Base-by-base conservation (phyloP, 371 early-diverging fungal species). In the Apophysomyces elegans region DNA sequence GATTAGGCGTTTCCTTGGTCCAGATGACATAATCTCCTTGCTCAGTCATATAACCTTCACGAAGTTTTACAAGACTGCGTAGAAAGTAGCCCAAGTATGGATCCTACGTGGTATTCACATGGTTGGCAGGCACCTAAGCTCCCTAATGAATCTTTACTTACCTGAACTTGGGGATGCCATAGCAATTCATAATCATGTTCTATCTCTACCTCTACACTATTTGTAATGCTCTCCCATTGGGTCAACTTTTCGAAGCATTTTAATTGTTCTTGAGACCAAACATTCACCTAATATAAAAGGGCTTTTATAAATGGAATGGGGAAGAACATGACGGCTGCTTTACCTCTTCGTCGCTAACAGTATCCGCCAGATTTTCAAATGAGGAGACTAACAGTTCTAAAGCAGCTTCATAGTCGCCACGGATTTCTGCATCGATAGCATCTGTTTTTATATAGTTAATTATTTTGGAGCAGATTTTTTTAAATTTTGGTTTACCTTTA, bases 191-290 rank as follows among this genome's bases (percentile, higher is more conserved):
- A 66, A 38, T 86, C 64, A 16, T 73, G 68, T 0, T 84, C 79
- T 5, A 88, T 44, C 44, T 79, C 82, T 6, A 69, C 63, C 50
- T 75, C 65, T 13, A 86, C 76, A 61, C 73, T 71, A 1, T 62
- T 67, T 16, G 81, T 81, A 16, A 92, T 73, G 12, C 71, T 73
- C 16, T 86, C 86, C 91, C 91, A 92, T 56, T 86, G 77, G 1
- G 85, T 84, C 37, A 92, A 72, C 39, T 87, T 81, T 35, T 85
- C 86, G 63, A 86, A 70, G 62, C 90, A 91, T 39, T 80, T 80
- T 21, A 90, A 71, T 57, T 85, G 81, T 37, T 86, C 88, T 41
- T 84, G 75, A 5, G 77, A 77, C 84, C 89, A 89, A 5, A 88
- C 61, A 50, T 37, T 59, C n/a, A 63, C 41, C 71, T 70, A 39